Evolutionary conservation across 78 protist genomes (phyloP).

Genomic region (Dictyostelium intermedium): DNA sequence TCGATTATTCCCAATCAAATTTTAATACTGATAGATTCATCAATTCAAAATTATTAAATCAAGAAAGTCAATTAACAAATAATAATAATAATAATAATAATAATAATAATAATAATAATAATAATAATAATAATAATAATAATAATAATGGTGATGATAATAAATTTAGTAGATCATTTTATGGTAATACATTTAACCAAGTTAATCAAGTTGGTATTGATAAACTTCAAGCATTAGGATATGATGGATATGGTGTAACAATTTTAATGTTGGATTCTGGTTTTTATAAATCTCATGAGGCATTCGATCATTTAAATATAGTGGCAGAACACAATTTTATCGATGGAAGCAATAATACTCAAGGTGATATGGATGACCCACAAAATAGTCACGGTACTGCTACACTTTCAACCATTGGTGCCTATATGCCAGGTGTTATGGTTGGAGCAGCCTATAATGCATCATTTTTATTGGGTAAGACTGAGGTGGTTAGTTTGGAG

Average conservation of each 20-base stretch:
- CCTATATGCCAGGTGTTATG: conserved; percentile 51
- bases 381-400: conserved; percentile 81
- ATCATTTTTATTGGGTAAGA: conserved; percentile 50
- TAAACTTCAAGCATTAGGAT: neutral
- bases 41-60: neutral
- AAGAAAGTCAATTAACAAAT: neutral
- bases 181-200: conserved; percentile 14
- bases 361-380: conserved; percentile 14
- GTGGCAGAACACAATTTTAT: conserved; percentile 51
- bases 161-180: neutral
- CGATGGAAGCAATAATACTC: conserved; percentile 7
- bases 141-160: neutral
- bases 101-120: no score
- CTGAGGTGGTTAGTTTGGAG: conserved; percentile 34
- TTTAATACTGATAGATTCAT: neutral
- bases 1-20: neutral
- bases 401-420: conserved; percentile 56
- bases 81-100: neutral
- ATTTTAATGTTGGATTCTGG: conserved; percentile 78
- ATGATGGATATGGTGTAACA: conserved; percentile 52
- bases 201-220: conserved; percentile 18
- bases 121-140: neutral
- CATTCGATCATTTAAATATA: conserved; percentile 35
- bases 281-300: conserved; percentile 47
- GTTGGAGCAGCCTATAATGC: conserved; percentile 76